Evolutionary conservation across 805 yeast genomes (phyloP).

Genomic region (Barnettozyma vustinii): DNA sequence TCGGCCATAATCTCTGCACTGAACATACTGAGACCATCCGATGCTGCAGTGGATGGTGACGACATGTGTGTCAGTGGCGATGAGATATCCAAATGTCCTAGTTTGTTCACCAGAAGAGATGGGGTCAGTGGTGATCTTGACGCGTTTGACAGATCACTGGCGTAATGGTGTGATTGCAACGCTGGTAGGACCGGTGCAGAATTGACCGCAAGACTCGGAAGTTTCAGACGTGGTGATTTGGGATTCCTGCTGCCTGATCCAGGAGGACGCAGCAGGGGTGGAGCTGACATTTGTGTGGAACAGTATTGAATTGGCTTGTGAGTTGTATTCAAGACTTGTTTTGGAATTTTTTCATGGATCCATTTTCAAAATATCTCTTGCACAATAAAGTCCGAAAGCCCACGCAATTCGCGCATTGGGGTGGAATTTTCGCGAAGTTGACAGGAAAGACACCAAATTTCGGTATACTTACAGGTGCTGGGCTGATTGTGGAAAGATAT

Average conservation of each 20-base stretch:
- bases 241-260: constrained; percentile 33
- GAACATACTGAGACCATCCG: constrained; percentile 25
- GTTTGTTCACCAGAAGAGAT: background rate
- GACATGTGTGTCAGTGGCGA: constrained; percentile 16
- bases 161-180: background rate
- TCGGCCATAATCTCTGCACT: constrained; percentile 28
- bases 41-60: constrained; percentile 25
- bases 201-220: constrained; percentile 31
- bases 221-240: constrained; percentile 39
- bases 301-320: background rate
- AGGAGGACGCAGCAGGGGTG: constrained; percentile 39
- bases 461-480: too few species aligned
- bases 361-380: background rate
- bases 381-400: background rate
- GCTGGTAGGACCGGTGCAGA: constrained; percentile 4
- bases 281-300: constrained; percentile 27
- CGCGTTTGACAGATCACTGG: background rate
- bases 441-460: too few species aligned
- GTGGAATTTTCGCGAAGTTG: too few species aligned
- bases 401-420: too few species aligned
- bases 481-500: too few species aligned
- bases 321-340: background rate
- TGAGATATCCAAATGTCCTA: constrained; percentile 8
- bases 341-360: background rate
- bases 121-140: constrained; percentile 3